phyloP scores from a whole-genome alignment of 2,329 filamentous ascomycete species.

The Elsinoe australis region DNA sequence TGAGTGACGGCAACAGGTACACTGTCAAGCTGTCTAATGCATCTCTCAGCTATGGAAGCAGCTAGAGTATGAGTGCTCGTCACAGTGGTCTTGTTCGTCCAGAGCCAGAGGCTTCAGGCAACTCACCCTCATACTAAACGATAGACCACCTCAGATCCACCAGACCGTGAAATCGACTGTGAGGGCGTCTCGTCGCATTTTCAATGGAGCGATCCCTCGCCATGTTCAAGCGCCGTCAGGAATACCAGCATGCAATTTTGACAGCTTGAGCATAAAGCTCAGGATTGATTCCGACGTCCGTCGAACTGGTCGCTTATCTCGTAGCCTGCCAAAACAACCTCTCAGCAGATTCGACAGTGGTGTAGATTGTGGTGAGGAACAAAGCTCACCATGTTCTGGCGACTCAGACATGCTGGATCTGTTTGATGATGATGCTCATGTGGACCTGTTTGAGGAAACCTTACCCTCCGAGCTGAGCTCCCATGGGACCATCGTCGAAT shows the following conservation, averaged over 20 bases:
- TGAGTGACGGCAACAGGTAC: no score
- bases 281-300: background rate
- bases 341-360: background rate
- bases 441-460: background rate
- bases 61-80: background rate
- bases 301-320: background rate
- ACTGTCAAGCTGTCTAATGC: no score
- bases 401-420: background rate
- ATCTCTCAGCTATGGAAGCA: background rate
- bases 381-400: background rate
- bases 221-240: background rate
- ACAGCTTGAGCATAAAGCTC: background rate
- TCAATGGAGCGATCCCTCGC: background rate
- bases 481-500: background rate
- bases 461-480: background rate
- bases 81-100: background rate
- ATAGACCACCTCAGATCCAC: no score
- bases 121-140: no score
- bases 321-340: background rate
- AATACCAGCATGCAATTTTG: conserved; percentile 3
- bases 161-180: no score
- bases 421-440: background rate
- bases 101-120: background rate
- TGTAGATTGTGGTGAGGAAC: background rate
- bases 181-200: conserved; percentile 3